Base-by-base conservation (phyloP, 768 basidiomycete genomes). In the Tubosaeta brunneosetosa region DNA sequence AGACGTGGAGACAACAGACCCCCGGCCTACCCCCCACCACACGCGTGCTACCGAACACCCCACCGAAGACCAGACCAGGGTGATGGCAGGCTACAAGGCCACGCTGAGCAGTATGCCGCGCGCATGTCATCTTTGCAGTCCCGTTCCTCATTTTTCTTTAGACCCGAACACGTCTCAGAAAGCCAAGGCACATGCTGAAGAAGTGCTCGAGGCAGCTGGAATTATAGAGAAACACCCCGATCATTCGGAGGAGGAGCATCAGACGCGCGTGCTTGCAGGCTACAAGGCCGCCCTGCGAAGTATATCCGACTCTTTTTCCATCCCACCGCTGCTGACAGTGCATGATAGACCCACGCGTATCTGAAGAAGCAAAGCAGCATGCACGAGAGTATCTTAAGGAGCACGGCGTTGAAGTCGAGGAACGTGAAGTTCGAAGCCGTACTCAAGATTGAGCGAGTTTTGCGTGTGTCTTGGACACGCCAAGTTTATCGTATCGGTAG, bases 251-350 rank as follows among this genome's bases (percentile, higher is more conserved):
- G 71, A 73, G 27, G 71, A 75, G 56, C 78, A 81, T 48, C 54
- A 68, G 45, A 72, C 60, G 2, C 78, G 75, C 33, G 79, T 83
- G 38, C 60, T 79, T 5, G 81, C 73, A 0, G 81, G 81, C 10
- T 81, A 81, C 63, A 83, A 83, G 55, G 80, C 82, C 27, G 74
- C 81, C 1, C 59, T 83, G 2, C 57, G 66, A 46, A 83, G 81
- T 81, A 55, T 43, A 76, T 57, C 17, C 40, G 10, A 8, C 6
- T 3, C 14, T 0, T 3, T 16, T 10, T 8, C 17, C 17, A 16
- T 9, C 2, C 22, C 19, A 14, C 8, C 0, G 3, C 33, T 5
- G 25, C 47, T 61, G 50, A 64, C 38, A 25, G 7, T 37, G 3
- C 12, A 12, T n/a, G 8, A 11, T 38, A 79, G 78, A 79, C 49